Percentiles rank a stretch among this genome's conserved stretches.
These are phyloP conservation scores for Aurinia saxatilis DNA, from an alignment of 345 rosid genomes.

Conservation along the genomic window DNA sequence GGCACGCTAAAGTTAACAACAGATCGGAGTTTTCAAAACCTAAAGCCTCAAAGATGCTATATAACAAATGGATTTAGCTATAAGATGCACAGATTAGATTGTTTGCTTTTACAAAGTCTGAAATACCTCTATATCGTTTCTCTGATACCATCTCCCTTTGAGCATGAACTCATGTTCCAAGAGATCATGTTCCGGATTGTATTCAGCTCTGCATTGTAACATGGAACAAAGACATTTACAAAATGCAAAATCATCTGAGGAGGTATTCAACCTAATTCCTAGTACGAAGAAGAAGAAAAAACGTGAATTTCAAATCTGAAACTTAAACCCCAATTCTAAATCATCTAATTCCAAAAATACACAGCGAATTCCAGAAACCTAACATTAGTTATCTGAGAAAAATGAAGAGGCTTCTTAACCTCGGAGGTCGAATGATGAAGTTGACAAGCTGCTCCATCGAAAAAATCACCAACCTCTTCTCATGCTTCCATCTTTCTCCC, in stretches of 20 bases:
- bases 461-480: conserved; percentile 7
- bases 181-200: conserved; percentile 57
- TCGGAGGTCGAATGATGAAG: conserved; percentile 96
- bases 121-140: conserved; percentile 82
- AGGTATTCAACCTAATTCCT: not conserved
- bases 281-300: not conserved
- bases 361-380: not conserved
- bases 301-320: not conserved
- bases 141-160: conserved; percentile 83
- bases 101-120: too few species aligned
- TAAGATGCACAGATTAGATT: too few species aligned
- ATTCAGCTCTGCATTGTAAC: conserved; percentile 75
- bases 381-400: not conserved
- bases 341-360: not conserved
- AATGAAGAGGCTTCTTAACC: conserved; percentile 36
- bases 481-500: not conserved
- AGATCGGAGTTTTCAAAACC: too few species aligned
- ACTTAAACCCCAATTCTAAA: not conserved
- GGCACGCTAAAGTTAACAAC: too few species aligned
- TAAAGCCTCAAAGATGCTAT: too few species aligned
- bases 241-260: not conserved
- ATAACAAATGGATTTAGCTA: too few species aligned
- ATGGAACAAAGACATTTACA: conserved; percentile 29
- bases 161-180: conserved; percentile 80
- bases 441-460: conserved; percentile 53